Conservation (phyloP, 306 rosid genomes). For the Dicorynia guianensis region DNA sequence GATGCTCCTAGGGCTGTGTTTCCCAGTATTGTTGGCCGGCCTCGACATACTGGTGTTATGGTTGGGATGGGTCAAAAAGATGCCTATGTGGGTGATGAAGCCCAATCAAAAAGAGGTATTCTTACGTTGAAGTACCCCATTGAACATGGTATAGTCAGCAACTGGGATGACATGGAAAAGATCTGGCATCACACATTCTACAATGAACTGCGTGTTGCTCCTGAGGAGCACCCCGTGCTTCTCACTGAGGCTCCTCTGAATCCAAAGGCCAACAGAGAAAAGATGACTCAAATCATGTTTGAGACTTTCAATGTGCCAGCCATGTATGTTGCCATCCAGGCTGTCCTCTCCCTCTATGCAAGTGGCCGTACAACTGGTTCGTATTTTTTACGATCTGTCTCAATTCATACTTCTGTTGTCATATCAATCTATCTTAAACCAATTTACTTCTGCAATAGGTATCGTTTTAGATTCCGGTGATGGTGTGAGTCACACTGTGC, state of each 20-base stretch:
- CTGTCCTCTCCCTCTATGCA: conserved; percentile 78
- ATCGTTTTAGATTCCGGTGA: conserved; percentile 88
- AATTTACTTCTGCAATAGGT: conserved; percentile 52
- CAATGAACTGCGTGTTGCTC: conserved; percentile 86
- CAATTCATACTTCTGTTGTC: not conserved
- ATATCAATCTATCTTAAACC: conserved; percentile 14
- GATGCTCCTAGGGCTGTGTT: conserved; percentile 92
- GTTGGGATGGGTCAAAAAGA: conserved; percentile 92
- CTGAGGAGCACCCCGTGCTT: conserved; percentile 86
- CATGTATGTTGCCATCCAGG: conserved; percentile 88
- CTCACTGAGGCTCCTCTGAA: conserved; percentile 87
- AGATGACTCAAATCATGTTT: conserved; percentile 88
- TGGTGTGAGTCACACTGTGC: conserved; percentile 89
- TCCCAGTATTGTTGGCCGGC: conserved; percentile 84
- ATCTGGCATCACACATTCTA: conserved; percentile 90
- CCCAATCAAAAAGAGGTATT: conserved; percentile 88
- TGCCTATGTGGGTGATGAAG: conserved; percentile 85
- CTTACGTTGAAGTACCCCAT: conserved; percentile 85
- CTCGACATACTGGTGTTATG: conserved; percentile 88
- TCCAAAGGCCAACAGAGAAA: conserved; percentile 86
- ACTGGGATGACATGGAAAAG: conserved; percentile 93
- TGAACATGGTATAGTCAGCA: conserved; percentile 87
- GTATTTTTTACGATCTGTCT: conserved; percentile 3
- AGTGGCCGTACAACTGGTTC: conserved; percentile 91
- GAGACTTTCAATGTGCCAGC: conserved; percentile 89